phyloP scores from a whole-genome alignment of 1,284 basidiomycete genomes.

The Volvariella volvacea region DNA sequence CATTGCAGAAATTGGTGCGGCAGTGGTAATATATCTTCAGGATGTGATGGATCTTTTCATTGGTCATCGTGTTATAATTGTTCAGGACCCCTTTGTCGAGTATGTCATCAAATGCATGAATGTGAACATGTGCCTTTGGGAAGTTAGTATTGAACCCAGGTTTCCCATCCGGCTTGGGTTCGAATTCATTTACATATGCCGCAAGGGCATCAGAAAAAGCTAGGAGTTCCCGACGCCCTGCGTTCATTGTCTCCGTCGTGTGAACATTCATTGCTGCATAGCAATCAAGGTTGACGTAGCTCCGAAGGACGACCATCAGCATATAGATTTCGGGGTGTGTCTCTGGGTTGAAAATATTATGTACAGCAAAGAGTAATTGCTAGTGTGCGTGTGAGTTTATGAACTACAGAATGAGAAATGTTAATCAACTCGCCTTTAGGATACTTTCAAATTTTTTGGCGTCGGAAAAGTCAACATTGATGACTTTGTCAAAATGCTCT shows the following conservation, averaged over 20 bases:
- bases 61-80: conserved; percentile 19
- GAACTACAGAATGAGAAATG: not conserved
- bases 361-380: conserved; percentile 1
- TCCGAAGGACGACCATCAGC: conserved; percentile 8
- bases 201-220: conserved; percentile 7
- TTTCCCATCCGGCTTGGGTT: not conserved
- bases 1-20: conserved; percentile 22
- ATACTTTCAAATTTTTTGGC: conserved; percentile 19
- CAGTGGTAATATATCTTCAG: conserved; percentile 17
- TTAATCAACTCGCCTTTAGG: conserved; percentile 16
- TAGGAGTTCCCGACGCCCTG: conserved; percentile 8
- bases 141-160: not conserved
- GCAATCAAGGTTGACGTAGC: conserved; percentile 12
- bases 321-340: conserved; percentile 3
- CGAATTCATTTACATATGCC: not conserved
- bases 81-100: conserved; percentile 16
- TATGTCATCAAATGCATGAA: conserved; percentile 14
- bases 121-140: conserved; percentile 7
- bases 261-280: conserved; percentile 12
- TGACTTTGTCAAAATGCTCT: conserved; percentile 13
- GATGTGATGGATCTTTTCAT: conserved; percentile 16
- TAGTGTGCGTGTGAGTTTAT: not conserved
- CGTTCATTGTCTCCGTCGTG: conserved; percentile 8
- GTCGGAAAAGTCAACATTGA: conserved; percentile 16
- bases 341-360: conserved; percentile 7